A percentile compares a stretch with the other conserved stretches of the same genome.
phyloP scores from a whole-genome alignment of 768 basidiomycete genomes.

The Scleroderma bovista region DNA sequence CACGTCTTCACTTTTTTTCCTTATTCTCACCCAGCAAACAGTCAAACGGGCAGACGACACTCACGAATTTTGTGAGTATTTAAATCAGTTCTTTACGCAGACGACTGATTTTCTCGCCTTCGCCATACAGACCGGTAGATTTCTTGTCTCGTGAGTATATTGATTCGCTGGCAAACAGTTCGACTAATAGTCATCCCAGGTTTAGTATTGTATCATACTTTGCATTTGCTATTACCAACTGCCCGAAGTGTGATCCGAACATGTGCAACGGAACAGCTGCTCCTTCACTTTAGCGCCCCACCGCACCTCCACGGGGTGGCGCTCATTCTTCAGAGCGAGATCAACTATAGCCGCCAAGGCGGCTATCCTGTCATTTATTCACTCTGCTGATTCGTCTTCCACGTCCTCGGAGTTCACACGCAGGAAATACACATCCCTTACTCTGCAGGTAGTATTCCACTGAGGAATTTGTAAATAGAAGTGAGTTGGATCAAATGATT shows the following conservation, averaged over 20 bases:
- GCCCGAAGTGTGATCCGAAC: conserved; percentile 7
- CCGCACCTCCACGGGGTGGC: conserved; percentile 58
- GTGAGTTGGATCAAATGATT: conserved; percentile 9
- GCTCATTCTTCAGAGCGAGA: conserved; percentile 88
- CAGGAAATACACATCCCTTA: conserved; percentile 34
- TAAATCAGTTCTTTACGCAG: background rate
- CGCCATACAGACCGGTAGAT: conserved; percentile 35
- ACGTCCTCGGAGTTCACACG: conserved; percentile 47
- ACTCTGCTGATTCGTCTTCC: conserved; percentile 31
- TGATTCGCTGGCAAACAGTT: conserved; percentile 11
- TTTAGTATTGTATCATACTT: conserved; percentile 32
- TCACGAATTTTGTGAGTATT: conserved; percentile 85
- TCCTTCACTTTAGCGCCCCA: conserved; percentile 87
- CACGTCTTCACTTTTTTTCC: conserved; percentile 28
- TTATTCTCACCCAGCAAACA: conserved; percentile 62
- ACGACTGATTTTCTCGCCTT: conserved; percentile 4
- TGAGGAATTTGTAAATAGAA: background rate
- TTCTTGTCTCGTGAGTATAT: conserved; percentile 32
- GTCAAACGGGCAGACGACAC: conserved; percentile 97
- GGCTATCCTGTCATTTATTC: conserved; percentile 33
- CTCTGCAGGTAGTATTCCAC: background rate
- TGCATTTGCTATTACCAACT: conserved; percentile 22
- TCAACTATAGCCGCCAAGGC: conserved; percentile 25
- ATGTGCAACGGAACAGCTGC: conserved; percentile 25
- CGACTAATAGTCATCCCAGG: conserved; percentile 14